Evolutionary conservation across 352 stramenopile species (phyloP).

Genomic region (Phytopythium sindhum): DNA sequence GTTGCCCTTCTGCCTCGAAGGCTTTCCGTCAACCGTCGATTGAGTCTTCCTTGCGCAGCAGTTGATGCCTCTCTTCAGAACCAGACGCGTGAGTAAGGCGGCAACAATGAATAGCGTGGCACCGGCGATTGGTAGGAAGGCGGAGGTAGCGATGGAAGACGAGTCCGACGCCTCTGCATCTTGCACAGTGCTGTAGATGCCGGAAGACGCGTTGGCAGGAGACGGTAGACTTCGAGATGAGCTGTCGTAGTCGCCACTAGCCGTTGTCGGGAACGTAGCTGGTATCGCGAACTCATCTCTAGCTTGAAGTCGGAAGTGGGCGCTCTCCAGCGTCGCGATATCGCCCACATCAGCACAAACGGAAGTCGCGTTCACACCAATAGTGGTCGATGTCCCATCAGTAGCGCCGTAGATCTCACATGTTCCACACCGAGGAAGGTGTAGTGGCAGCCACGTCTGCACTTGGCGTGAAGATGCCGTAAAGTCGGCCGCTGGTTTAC

Average conservation of each 20-base stretch:
- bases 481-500: background rate
- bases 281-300: background rate
- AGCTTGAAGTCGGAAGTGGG: background rate
- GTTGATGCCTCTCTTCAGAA: background rate
- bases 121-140: background rate
- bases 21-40: background rate
- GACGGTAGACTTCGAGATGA: background rate
- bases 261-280: background rate
- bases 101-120: background rate
- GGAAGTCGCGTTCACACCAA: background rate
- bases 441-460: conserved; percentile 40
- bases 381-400: background rate
- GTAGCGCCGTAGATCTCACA: conserved; percentile 41
- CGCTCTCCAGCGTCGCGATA: conserved; percentile 17
- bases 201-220: background rate
- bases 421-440: conserved; percentile 48
- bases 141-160: background rate
- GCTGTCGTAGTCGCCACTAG: background rate
- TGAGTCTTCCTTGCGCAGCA: background rate
- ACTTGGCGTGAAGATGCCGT: background rate
- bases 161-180: background rate
- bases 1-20: background rate
- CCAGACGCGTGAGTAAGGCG: background rate
- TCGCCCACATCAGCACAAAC: conserved; percentile 33
- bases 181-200: background rate